Base-by-base conservation (phyloP, 2,329 filamentous ascomycete genomes). In the Pseudocercospora eumusae region DNA sequence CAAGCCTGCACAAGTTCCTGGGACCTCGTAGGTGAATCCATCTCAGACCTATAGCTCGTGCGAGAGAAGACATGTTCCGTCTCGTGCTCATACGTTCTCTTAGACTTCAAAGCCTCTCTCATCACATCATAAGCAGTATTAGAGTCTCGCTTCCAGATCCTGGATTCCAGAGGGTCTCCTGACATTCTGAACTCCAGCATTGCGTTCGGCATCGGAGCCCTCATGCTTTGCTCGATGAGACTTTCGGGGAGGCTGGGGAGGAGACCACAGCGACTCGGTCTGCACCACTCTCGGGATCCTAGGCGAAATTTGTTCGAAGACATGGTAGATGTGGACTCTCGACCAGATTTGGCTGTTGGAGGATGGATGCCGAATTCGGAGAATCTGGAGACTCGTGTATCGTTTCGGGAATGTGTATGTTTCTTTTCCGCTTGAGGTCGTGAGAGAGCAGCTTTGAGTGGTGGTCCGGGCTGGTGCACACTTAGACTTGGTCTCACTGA, bases 221-320 rank as follows among this genome's bases (percentile, higher is more conserved):
- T 21, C 9, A 33, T 13, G 9, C 23, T 25, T 13, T 33, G 28
- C n/a, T 54, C 52, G 6, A 21, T 21, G 28, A 36, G 8, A 15
- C 52, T 54, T 36, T 54, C 52, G n/a, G 52, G 28, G 4, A 54
- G 52, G 28, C 52, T 54, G 15, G 52, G 52, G n/a, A 54, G 52
- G 2, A 54, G 27, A 5, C 52, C 52, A 25, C 52, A 54, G 11
- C 52, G 52, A n/a, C 27, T n/a, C 8, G 27, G 18, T 13, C 23
- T 21, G 20, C n/a, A 25, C 44, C 20, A 15, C 6, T 49, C 44
- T 49, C 28, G 27, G 36, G 55, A 31, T 15, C 49, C 55, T 3
- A 45, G 23, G 4, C 55, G 23, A 15, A 31, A 47, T n/a, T 57
- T 57, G 55, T 45, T 21, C 2, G 40, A 31, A 10, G 36, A 31